Evolutionary conservation across 352 stramenopile species (phyloP), one percentile per base, ranked within the genome.

Genomic region (Globisporangium ultimum): DNA sequence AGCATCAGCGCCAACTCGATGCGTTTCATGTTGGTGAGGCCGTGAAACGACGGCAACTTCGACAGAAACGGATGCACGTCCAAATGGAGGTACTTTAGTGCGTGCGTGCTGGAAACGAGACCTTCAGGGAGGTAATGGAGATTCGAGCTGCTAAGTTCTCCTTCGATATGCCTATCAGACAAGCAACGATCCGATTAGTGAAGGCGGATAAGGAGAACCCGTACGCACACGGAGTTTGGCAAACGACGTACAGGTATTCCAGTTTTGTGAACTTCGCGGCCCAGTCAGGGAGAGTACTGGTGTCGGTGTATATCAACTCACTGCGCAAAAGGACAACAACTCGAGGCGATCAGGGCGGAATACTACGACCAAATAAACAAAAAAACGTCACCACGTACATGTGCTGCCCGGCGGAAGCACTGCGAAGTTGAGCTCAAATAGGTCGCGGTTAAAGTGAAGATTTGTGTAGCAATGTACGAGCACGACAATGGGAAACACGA

Each of bases 161-260:
- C 64, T 50, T 71, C 60, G 21, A 71, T 67, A 32, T 75, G 58
- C 21, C 71, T 80, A n/a, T n/a, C 34, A 17, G 66, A 59, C n/a
- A n/a, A n/a, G n/a, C n/a, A n/a, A n/a, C n/a, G n/a, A n/a, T n/a
- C n/a, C n/a, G n/a, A n/a, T n/a, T n/a, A n/a, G n/a, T n/a, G n/a
- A n/a, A n/a, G n/a, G n/a, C n/a, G n/a, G n/a, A n/a, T n/a, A n/a
- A n/a, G n/a, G n/a, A n/a, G n/a, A n/a, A n/a, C n/a, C n/a, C n/a
- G n/a, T n/a, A n/a, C n/a, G n/a, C n/a, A n/a, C n/a, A n/a, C n/a
- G n/a, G n/a, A n/a, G n/a, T n/a, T n/a, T n/a, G n/a, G n/a, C n/a
- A n/a, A n/a, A n/a, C n/a, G n/a, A n/a, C n/a, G n/a, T 70, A 80
- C 71, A 80, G 22, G n/a, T 71, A 76, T 43, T 76, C 58, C 3